These are phyloP conservation scores for Dryadomyces quercus-mongolicae DNA, from an alignment of 2,329 filamentous ascomycete genomes.

Conservation along the genomic window DNA sequence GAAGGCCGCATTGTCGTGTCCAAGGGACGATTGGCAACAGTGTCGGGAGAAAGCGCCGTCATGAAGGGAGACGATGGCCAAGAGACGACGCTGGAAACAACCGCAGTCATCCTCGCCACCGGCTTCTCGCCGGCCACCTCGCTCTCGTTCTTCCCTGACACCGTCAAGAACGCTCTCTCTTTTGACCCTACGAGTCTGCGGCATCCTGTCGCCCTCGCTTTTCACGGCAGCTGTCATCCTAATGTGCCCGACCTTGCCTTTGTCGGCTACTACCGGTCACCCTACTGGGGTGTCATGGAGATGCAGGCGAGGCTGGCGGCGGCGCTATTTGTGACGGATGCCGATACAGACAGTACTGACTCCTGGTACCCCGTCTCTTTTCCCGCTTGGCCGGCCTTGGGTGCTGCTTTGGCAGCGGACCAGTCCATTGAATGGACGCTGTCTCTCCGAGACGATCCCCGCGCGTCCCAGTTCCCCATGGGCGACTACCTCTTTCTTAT, in stretches of 20 bases:
- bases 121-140: constrained; percentile 57
- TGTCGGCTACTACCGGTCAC: constrained; percentile 72
- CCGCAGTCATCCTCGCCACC: constrained; percentile 61
- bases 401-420: constrained; percentile 29
- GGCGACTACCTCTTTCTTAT: constrained; percentile 68
- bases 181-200: constrained; percentile 41
- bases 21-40: constrained; percentile 31
- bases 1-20: constrained; percentile 44
- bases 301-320: constrained; percentile 67
- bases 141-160: constrained; percentile 49
- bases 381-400: constrained; percentile 18
- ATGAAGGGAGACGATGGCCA: constrained; percentile 9
- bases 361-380: constrained; percentile 6
- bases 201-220: constrained; percentile 54
- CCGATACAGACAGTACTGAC: constrained; percentile 17
- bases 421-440: constrained; percentile 33
- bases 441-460: constrained; percentile 37
- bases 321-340: constrained; percentile 32
- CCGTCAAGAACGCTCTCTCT: constrained; percentile 43
- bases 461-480: constrained; percentile 65
- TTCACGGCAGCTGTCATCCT: constrained; percentile 52
- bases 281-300: constrained; percentile 80
- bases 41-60: constrained; percentile 22
- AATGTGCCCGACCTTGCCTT: constrained; percentile 57
- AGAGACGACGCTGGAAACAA: constrained; percentile 25